phyloP scores from a whole-genome alignment of 2,329 filamentous ascomycete genomes.

The Verticillium klebahnii region DNA sequence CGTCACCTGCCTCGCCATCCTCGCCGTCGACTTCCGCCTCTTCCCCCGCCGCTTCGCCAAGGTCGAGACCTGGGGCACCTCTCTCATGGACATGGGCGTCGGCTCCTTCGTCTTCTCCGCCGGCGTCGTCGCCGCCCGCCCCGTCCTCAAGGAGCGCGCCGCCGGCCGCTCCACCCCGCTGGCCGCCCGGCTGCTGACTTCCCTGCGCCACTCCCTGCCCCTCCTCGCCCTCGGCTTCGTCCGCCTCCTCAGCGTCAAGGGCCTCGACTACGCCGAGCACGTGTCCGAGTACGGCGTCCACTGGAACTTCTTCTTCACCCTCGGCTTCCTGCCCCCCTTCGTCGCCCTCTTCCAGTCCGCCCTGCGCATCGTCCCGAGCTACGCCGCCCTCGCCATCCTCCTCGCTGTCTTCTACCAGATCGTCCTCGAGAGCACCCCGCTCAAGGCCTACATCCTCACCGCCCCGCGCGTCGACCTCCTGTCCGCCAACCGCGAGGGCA shows the following conservation, averaged over 20 bases:
- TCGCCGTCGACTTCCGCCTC: slow-evolving; percentile 93
- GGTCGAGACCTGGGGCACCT: slow-evolving; percentile 98
- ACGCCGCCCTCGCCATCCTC: slow-evolving; percentile 67
- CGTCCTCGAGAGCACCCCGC: slow-evolving; percentile 67
- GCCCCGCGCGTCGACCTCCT: slow-evolving; percentile 75
- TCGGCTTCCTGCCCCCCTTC: slow-evolving; percentile 84
- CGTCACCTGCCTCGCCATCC: slow-evolving; percentile 81
- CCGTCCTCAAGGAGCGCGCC: slow-evolving; percentile 67
- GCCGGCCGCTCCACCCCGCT: slow-evolving; percentile 46
- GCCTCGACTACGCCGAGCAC: slow-evolving; percentile 93
- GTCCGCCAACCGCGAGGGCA: slow-evolving; percentile 87
- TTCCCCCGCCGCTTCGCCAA: slow-evolving; percentile 96
- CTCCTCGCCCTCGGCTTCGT: slow-evolving; percentile 75
- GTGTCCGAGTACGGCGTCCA: slow-evolving; percentile 97
- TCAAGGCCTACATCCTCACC: slow-evolving; percentile 78
- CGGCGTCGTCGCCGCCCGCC: slow-evolving; percentile 82
- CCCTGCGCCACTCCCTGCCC: slow-evolving; percentile 77
- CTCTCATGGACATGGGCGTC: slow-evolving; percentile 97
- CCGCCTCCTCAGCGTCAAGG: slow-evolving; percentile 84
- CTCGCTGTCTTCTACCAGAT: slow-evolving; percentile 70
- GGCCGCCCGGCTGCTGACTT: slow-evolving; percentile 54
- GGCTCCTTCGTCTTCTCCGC: slow-evolving; percentile 96
- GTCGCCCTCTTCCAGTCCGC: slow-evolving; percentile 76
- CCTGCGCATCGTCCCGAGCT: slow-evolving; percentile 68
- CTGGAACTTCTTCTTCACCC: slow-evolving; percentile 99